Evolutionary conservation across 2,329 filamentous ascomycete species (phyloP), one percentile per base, ranked within the genome.

Genomic region (Sclerotinia borealis): DNA sequence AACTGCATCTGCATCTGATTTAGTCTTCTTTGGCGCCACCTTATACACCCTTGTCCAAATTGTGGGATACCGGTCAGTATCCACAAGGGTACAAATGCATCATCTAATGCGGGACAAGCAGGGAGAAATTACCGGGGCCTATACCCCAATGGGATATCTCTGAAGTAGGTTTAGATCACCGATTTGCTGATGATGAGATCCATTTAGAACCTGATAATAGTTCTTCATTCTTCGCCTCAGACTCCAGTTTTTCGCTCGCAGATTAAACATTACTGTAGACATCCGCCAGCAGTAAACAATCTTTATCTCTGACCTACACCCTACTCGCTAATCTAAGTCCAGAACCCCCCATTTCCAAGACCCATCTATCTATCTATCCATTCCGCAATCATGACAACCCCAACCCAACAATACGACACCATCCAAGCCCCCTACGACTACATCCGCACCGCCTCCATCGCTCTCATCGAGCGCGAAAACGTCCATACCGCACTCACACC

Each of bases 371-470:
- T 17, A 51, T n/a, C 50, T 50, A 52, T 37, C 19, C 43, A 56
- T 29, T 31, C 63, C 52, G 41, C 43, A 60, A 67, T 36, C 37
- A 69, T 69, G 68, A 25, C 62, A 56, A 22, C 49, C 39, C 4
- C 41, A 6, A 36, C 59, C 13, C 64, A 61, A 27, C 66, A 69
- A 63, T 69, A 70, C 47, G 68, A 70, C 62, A 60, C 59, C 22
- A 69, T 70, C 51, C 66, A 66, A 62, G 64, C 55, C 4, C 66
- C 66, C 15, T 70, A 70, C 61, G 66, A 69, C 56, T 66, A 67
- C 45, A 65, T 65, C 13, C 67, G 66, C 36, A 39, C 15, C 34
- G 51, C 65, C 17, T 65, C 66, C 31, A 68, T 69, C 52, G 67
- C 68, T 19, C 60, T 66, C 1, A 68, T 69, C 17, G 69, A 70